phyloP scores from a whole-genome alignment of 2,329 filamentous ascomycete species.

The Leptographium procerum region DNA sequence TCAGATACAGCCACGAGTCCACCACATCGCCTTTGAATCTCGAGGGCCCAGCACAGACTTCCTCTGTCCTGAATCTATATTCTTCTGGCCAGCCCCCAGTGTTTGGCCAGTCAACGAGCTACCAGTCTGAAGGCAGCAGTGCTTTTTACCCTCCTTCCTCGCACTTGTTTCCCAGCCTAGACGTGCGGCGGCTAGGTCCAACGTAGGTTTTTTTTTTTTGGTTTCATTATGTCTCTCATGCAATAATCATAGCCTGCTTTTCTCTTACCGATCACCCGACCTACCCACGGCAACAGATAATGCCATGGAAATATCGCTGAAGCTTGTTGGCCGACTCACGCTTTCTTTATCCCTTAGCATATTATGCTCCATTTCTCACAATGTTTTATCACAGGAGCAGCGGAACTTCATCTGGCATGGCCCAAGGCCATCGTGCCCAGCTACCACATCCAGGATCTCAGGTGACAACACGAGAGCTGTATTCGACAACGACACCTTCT shows the following conservation, averaged over 20 bases:
- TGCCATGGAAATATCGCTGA: too few species aligned
- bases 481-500: slow-evolving; percentile 37
- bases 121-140: slow-evolving; percentile 35
- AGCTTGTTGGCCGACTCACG: too few species aligned
- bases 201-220: slow-evolving; percentile 32
- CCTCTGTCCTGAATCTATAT: slow-evolving; percentile 40
- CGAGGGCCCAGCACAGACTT: slow-evolving; percentile 38
- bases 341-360: neutral
- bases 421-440: slow-evolving; percentile 43
- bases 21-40: slow-evolving; percentile 40
- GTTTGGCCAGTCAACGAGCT: slow-evolving; percentile 34
- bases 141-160: slow-evolving; percentile 37
- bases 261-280: too few species aligned
- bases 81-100: slow-evolving; percentile 30
- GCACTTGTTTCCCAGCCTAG: slow-evolving; percentile 34
- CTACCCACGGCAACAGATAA: too few species aligned
- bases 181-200: slow-evolving; percentile 41
- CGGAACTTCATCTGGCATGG: slow-evolving; percentile 42
- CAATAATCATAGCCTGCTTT: too few species aligned
- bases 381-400: slow-evolving; percentile 24
- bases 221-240: slow-evolving; percentile 10
- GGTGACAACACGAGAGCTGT: slow-evolving; percentile 41
- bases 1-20: slow-evolving; percentile 44
- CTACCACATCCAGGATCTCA: slow-evolving; percentile 39
- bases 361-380: neutral